These are phyloP conservation scores for Glycine soja DNA, from an alignment of 306 rosid genomes.

Conservation along the genomic window DNA sequence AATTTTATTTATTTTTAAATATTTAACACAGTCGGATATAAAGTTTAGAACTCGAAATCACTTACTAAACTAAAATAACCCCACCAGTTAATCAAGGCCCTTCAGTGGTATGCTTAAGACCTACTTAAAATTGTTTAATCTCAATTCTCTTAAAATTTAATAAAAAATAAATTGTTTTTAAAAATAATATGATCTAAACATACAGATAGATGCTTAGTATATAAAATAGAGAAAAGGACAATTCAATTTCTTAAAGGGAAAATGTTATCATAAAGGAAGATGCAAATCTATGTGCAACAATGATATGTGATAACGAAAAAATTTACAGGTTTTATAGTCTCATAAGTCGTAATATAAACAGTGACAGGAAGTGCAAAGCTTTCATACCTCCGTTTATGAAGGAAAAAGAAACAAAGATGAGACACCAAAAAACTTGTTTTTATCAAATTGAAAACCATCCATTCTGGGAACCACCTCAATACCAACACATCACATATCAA, in stretches of 20 bases:
- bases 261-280: not conserved
- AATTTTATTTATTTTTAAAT: no score
- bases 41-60: no score
- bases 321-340: not conserved
- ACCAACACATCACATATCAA: conserved; percentile 44
- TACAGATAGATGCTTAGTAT: no score
- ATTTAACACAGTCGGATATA: no score
- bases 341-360: not conserved
- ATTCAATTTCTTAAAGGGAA: not conserved
- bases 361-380: conserved; percentile 24
- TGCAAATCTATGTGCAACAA: not conserved
- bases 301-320: not conserved
- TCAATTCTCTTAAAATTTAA: no score
- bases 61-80: no score
- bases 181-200: no score
- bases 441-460: conserved; percentile 50
- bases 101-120: no score
- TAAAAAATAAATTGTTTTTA: no score
- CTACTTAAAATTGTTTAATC: no score
- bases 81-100: no score
- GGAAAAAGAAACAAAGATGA: conserved; percentile 33
- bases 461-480: conserved; percentile 56
- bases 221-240: conserved; percentile 24
- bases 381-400: conserved; percentile 34
- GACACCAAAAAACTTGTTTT: conserved; percentile 42